A percentile compares a stretch with the other conserved stretches of the same genome.
phyloP scores from a whole-genome alignment of 192 early-diverging fungal species.

The Linnemannia exigua region DNA sequence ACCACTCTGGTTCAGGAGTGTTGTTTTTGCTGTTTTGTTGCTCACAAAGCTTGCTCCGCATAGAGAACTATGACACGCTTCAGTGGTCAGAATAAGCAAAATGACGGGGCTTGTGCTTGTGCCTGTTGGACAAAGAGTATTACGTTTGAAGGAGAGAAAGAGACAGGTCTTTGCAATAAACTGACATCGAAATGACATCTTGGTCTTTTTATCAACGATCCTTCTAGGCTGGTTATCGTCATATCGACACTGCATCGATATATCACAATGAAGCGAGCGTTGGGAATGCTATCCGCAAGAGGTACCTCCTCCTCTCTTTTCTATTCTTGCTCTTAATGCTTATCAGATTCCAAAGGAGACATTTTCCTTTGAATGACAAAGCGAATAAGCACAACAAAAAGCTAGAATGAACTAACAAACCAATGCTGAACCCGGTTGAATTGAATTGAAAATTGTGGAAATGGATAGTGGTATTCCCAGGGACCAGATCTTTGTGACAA shows the following conservation, averaged over 20 bases:
- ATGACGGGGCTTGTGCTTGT: background rate
- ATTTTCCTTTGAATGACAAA: background rate
- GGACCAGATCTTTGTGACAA: constrained; percentile 72
- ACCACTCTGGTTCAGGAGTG: background rate
- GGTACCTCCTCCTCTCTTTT: constrained; percentile 28
- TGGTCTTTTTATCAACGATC: background rate
- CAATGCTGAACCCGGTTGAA: background rate
- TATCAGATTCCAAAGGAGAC: background rate
- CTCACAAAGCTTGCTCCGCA: constrained; percentile 9
- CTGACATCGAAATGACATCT: constrained; percentile 5
- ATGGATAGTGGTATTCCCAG: constrained; percentile 60
- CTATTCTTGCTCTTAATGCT: background rate
- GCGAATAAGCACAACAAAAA: background rate
- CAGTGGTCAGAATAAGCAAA: background rate
- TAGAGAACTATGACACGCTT: background rate
- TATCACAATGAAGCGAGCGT: constrained; percentile 64
- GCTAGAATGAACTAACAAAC: background rate
- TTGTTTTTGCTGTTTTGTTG: background rate
- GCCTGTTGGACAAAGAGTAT: no score
- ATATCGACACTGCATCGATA: constrained; percentile 65
- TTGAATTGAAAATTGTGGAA: background rate
- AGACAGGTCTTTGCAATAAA: background rate
- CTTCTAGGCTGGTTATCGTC: constrained; percentile 65
- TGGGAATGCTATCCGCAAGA: constrained; percentile 58
- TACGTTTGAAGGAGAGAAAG: no score